phyloP scores from a whole-genome alignment of 163 green algal species.

The Scenedesmus sp. region DNA sequence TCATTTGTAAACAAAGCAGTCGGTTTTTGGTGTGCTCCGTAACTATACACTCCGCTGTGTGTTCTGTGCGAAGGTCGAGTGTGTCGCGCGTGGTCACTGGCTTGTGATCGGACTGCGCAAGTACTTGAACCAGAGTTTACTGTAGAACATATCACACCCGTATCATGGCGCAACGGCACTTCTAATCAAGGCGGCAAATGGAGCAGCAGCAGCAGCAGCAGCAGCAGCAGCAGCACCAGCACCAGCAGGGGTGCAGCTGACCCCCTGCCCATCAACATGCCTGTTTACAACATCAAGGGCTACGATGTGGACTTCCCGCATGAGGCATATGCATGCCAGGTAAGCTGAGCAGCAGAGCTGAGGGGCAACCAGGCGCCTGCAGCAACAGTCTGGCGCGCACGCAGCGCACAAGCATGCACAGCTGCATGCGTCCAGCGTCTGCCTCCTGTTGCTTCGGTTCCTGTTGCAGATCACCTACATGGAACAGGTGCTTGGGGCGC shows the following conservation, averaged over 20 bases:
- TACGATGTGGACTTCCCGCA: conserved; percentile 89
- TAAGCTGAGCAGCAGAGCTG: conserved; percentile 46
- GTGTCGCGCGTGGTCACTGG: not conserved
- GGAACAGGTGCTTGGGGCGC: conserved; percentile 77
- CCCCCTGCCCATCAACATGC: conserved; percentile 28
- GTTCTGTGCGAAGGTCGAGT: not conserved
- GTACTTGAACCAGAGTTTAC: not conserved
- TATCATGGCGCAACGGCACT: not conserved
- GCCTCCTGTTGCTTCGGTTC: too few relatives aligned
- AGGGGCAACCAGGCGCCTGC: not conserved
- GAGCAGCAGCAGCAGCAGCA: not conserved
- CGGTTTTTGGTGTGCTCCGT: too few relatives aligned
- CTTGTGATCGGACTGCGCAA: not conserved
- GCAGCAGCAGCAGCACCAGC: not conserved
- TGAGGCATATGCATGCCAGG: conserved; percentile 88
- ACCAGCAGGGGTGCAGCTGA: not conserved
- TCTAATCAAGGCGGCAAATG: too few relatives aligned
- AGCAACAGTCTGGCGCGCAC: not conserved
- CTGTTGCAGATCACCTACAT: conserved; percentile 82
- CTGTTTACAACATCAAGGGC: conserved; percentile 74
- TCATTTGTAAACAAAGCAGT: too few relatives aligned
- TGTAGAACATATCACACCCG: not conserved
- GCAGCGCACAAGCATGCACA: conserved; percentile 2
- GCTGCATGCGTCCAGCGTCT: not conserved
- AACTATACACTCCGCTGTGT: too few relatives aligned